phyloP scores from a whole-genome alignment of 2,329 filamentous ascomycete species.

The Proliferodiscus dingleyae region DNA sequence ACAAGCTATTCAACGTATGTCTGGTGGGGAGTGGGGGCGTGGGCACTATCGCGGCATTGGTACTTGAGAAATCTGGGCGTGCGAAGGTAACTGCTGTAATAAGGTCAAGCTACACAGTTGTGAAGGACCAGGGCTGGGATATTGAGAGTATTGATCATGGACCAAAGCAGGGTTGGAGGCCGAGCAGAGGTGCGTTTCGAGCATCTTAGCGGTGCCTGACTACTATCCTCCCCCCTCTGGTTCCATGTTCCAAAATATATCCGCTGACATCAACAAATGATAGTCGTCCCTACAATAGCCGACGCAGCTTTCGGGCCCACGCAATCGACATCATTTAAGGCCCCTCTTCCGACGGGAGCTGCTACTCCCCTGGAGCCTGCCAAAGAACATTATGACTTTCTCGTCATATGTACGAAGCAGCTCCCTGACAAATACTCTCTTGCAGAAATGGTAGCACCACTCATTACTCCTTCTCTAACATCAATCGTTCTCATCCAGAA shows the following conservation, averaged over 20 bases:
- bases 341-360: slow-evolving; percentile 10
- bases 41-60: slow-evolving; percentile 20
- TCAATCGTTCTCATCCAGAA: slow-evolving; percentile 23
- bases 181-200: slow-evolving; percentile 12
- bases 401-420: slow-evolving; percentile 21
- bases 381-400: slow-evolving; percentile 17
- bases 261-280: not conserved
- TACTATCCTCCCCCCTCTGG: not conserved
- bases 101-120: slow-evolving; percentile 17
- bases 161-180: slow-evolving; percentile 16
- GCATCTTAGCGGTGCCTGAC: too few relatives aligned
- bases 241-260: not conserved
- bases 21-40: slow-evolving; percentile 21
- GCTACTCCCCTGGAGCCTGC: slow-evolving; percentile 12
- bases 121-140: slow-evolving; percentile 19
- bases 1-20: slow-evolving; percentile 19
- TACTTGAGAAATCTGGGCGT: slow-evolving; percentile 17
- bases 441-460: slow-evolving; percentile 11
- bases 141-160: slow-evolving; percentile 25
- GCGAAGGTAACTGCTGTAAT: slow-evolving; percentile 21
- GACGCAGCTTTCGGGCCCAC: slow-evolving; percentile 7
- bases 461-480: slow-evolving; percentile 16
- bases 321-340: not conserved
- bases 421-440: slow-evolving; percentile 18
- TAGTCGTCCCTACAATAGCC: slow-evolving; percentile 12